Evolutionary conservation across 2,329 filamentous ascomycete species (phyloP), one percentile per base, ranked within the genome.

Genomic region (Scedosporium boydii): DNA sequence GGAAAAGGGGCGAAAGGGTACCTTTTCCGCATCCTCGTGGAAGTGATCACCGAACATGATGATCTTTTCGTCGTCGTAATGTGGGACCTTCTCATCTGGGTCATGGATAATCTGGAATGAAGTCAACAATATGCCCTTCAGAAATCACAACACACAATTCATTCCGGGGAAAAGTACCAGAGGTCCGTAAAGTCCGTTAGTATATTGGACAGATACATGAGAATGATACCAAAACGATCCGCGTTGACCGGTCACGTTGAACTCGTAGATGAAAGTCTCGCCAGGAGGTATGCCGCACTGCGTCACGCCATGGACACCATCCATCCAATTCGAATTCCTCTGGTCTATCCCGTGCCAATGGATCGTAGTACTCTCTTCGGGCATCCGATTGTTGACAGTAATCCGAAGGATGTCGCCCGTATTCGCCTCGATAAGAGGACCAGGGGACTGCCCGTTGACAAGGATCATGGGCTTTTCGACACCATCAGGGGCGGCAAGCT

Each of bases 331-430:
- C 0, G 83, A 83, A 42, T 82, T 82, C 65, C 82, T 82, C 72
- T 88, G 86, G 67, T 82, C 84, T 65, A 90, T 77, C 18, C 87
- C 87, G 68, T 90, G 87, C 75, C 86, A 90, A 68, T 90, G 87
- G 14, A 90, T 76, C 57, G 80, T 80, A 2, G 87, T 84, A 61
- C 70, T 74, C 58, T 65, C 65, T 44, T 72, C 68, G 14, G 65
- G 34, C 67, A 78, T 71, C 7, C 65, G 66, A 67, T 80, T 80
- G 59, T 72, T 69, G 4, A 80, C 76, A 3, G 68, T 68, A 14
- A 80, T 72, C 2, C 74, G 69, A 46, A 80, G 66, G 21, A 72
- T 73, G 65, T 80, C 78, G 9, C 78, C 78, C 2, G 69, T 70
- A 64, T 75, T 75, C 6, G 75, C 78, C 67, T 80, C 76, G 60